These are phyloP conservation scores for Spergularia marina DNA, from an alignment of 148 eudicot genomes.

Conservation along the genomic window DNA sequence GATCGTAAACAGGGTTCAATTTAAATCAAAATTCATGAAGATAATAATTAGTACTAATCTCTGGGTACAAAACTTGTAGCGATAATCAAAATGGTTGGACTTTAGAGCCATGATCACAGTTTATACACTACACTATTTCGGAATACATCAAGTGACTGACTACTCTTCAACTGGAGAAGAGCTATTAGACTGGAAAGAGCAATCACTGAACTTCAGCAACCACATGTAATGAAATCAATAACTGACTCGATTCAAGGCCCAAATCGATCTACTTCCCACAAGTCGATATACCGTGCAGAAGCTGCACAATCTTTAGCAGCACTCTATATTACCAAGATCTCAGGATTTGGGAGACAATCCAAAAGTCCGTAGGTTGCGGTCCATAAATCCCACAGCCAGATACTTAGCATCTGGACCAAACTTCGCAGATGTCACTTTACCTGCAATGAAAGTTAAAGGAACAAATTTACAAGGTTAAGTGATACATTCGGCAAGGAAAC, in stretches of 20 bases:
- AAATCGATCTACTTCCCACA: not conserved
- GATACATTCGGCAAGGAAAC: not conserved
- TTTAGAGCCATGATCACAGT: too few species aligned
- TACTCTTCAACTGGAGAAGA: too few species aligned
- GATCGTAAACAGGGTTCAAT: too few species aligned
- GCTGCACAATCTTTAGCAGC: too few species aligned
- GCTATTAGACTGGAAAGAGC: not conserved
- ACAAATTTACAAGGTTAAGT: not conserved
- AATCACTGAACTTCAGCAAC: not conserved
- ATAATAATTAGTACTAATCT: too few species aligned
- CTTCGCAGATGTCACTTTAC: conserved; percentile 65
- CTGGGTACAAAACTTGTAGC: too few species aligned
- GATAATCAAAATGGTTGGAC: too few species aligned
- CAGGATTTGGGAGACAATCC: conserved; percentile 68
- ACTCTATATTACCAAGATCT: not conserved
- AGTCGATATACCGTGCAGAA: not conserved
- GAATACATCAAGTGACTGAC: too few species aligned
- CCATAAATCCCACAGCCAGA: conserved; percentile 83
- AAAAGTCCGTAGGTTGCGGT: conserved; percentile 87
- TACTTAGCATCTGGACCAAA: conserved; percentile 92
- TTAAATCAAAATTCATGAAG: too few species aligned
- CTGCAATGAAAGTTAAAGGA: conserved; percentile 37
- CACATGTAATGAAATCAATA: not conserved
- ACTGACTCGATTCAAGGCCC: not conserved
- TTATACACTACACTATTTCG: too few species aligned